Base-by-base conservation (phyloP, 1,284 basidiomycete genomes). In the Cutaneotrichosporon sp. region DNA sequence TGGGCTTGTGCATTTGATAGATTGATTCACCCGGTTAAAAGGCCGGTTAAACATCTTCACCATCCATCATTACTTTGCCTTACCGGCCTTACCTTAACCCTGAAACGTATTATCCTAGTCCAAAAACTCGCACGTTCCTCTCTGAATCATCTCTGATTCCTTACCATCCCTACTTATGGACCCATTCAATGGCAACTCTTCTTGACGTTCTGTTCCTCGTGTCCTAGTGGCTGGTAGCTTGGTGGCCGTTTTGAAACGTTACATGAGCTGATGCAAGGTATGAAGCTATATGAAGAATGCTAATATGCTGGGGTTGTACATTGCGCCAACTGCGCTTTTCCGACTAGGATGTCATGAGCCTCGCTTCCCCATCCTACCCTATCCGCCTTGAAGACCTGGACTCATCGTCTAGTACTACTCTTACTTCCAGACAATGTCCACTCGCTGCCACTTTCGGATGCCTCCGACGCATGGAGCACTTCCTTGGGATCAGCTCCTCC, bases 291-390 rank as follows among this genome's bases (percentile, higher is more conserved):
- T n/a, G 49, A 34, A n/a, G 31, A 53, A 53, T 53, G 51, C 51
- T 53, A 53, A 10, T 53, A 53, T 53, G 51, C 31, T 34, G 51
- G 31, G 51, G 51, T 30, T 53, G 49, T 53, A 53, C 51, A 53
- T 13, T 53, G 51, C 31, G 49, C 26, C 2, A 46, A n/a, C 2
- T n/a, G 42, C 42, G 18, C 18, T 5, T 7, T 8, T 40, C 38
- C n/a, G 21, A n/a, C 49, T 50, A 26, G 13, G 22, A 49, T 22
- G n/a, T 18, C 42, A 18, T 46, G 13, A 14, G 9, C 26, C 22
- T 30, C 49, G 14, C 49, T 13, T 22, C 22, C 47, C 18, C 18
- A 8, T 22, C 47, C 8, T 1, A 5, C 47, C 47, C 9, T 30
- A 13, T 10, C 1, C 1, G 26, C 7, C 49, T 16, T 22, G 22